Conservation (phyloP, 116 monocot species). For the Cymodocea nodosa region DNA sequence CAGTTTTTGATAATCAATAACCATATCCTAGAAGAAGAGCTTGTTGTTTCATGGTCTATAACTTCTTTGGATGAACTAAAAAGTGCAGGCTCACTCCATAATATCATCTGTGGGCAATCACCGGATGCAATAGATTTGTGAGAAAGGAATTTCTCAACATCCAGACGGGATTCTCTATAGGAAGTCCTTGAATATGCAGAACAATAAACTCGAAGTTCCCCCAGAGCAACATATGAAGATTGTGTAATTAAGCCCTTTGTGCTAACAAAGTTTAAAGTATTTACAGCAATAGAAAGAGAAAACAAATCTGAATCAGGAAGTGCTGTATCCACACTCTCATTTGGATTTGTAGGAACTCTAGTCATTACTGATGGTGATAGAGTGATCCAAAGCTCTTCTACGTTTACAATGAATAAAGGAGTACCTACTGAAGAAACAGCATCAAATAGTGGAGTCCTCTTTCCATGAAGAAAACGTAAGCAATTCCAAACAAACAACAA, state of each 20-base stretch:
- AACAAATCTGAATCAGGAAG: conserved; percentile 6
- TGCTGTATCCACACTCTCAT: conserved; percentile 3
- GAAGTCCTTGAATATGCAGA: conserved; percentile 12
- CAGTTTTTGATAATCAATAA: conserved; percentile 18
- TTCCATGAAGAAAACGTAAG: conserved; percentile 1
- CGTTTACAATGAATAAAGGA: conserved; percentile 22
- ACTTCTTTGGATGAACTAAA: conserved; percentile 7
- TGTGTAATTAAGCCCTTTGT: conserved; percentile 8
- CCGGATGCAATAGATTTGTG: neutral
- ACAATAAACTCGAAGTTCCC: conserved; percentile 26
- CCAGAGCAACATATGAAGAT: conserved; percentile 30
- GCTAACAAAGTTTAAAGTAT: conserved; percentile 19
- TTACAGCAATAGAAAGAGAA: conserved; percentile 31
- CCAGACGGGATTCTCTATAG: conserved; percentile 3
- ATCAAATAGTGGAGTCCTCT: conserved; percentile 1
- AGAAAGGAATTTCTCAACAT: conserved; percentile 10
- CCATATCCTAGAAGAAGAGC: neutral
- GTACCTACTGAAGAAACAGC: conserved; percentile 6
- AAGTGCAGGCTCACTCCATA: conserved; percentile 48
- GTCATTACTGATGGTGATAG: conserved; percentile 12
- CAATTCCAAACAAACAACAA: neutral
- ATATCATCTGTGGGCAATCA: conserved; percentile 18
- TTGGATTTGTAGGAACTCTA: conserved; percentile 8
- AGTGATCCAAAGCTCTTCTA: conserved; percentile 39
- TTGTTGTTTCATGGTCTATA: conserved; percentile 8